Base-by-base conservation (phyloP, 306 rosid species). In the Malus sieversii region DNA sequence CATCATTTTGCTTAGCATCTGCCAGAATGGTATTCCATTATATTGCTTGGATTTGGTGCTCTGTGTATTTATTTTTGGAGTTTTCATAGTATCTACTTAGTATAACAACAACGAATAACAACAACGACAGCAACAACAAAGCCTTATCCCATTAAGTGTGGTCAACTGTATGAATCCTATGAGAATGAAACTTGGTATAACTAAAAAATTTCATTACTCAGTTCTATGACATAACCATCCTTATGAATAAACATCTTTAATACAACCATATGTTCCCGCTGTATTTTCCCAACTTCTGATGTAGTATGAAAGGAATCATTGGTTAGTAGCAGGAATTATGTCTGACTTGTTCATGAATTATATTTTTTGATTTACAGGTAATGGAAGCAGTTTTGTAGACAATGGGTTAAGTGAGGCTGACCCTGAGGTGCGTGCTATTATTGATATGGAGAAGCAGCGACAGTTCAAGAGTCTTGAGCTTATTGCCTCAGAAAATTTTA, bases 401-500 rank as follows among this genome's bases (percentile, higher is more conserved):
- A 33, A 79, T 79, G 88, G 87, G 46, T 83, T 95, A 84, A 80
- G 84, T 74, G 99, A 92, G 81, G 93, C 86, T 30, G 98, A 95
- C 88, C 93, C 97, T 55, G 97, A 88, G 78, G 98, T 95, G 52
- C 77, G 62, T 70, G 69, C 71, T 40, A 95, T 95, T 78, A 84
- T 95, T 42, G 57, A 73, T 62, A 89, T 86, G 83, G 99, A 95
- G 79, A 95, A 95, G 84, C 81, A 84, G 13, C 79, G 98, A 8
- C 98, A 95, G 75, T 90, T 87, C 78, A 95, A 75, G 77, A 95
- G 97, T 80, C 93, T 95, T 45, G 98, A 95, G 85, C 98, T 95
- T 78, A 95, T 95, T 89, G 97, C 98, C 74, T 95, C 98, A 0
- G 98, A 95, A 83, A 95, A 95, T 83, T 95, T 86, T 76, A 92